phyloP scores from a whole-genome alignment of 139 green algal genomes.

The Pseudopediastrum boryanum region DNA sequence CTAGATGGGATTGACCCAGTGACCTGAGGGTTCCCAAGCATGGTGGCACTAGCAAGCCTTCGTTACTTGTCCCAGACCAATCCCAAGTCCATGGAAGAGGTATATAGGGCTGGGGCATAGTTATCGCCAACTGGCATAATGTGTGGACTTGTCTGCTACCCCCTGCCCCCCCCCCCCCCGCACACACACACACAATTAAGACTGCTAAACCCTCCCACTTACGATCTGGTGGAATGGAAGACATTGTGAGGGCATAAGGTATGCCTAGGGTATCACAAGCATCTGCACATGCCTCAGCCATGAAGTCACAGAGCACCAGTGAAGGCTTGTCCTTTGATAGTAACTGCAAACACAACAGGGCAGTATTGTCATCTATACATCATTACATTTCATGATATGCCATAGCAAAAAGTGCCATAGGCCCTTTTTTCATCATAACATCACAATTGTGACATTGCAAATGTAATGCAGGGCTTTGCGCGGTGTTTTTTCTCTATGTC shows the following conservation, averaged over 20 bases:
- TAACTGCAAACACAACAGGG: too few relatives aligned
- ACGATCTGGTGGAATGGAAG: neutral
- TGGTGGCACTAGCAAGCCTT: neutral
- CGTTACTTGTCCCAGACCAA: neutral
- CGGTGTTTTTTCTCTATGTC: too few relatives aligned
- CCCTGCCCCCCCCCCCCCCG: neutral
- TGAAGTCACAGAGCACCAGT: constrained; percentile 20
- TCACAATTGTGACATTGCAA: too few relatives aligned
- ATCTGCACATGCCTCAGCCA: constrained; percentile 13
- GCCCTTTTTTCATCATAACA: too few relatives aligned
- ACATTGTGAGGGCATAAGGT: neutral
- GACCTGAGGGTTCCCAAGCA: too few relatives aligned
- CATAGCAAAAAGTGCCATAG: too few relatives aligned
- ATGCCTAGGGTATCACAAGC: neutral
- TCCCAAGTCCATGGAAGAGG: neutral
- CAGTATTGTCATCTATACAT: too few relatives aligned
- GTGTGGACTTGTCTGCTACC: neutral
- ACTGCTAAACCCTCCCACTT: neutral
- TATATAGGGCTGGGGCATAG: neutral
- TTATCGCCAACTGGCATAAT: neutral
- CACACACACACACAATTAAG: neutral
- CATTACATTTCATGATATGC: too few relatives aligned
- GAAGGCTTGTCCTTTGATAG: neutral
- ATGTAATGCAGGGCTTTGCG: too few relatives aligned
- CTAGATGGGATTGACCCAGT: too few relatives aligned